phyloP scores from a whole-genome alignment of 805 yeast species.

The Ogataea philodendri region DNA sequence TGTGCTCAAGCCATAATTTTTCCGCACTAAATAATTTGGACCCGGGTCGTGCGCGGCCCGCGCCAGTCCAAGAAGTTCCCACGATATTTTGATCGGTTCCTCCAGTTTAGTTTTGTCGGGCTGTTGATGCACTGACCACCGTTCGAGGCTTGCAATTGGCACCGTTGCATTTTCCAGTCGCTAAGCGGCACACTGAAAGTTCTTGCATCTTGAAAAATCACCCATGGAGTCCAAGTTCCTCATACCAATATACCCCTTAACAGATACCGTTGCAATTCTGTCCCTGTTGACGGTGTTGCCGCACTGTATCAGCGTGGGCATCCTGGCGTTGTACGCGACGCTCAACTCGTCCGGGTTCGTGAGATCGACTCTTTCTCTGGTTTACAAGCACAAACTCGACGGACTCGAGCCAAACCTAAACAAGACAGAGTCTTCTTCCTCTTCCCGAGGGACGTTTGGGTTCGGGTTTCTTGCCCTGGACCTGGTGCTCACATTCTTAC shows the following conservation, averaged over 20 bases:
- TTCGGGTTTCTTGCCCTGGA: conserved; percentile 21
- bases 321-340: conserved; percentile 22
- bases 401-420: conserved; percentile 16
- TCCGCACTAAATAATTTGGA: conserved; percentile 2
- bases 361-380: conserved; percentile 28
- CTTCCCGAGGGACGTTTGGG: conserved; percentile 6
- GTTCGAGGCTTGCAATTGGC: conserved; percentile 1
- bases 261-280: conserved; percentile 31
- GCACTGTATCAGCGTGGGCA: conserved; percentile 26
- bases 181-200: conserved; percentile 38
- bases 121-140: conserved; percentile 7
- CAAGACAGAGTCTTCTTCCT: not conserved
- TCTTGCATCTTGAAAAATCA: conserved; percentile 45
- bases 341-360: conserved; percentile 29
- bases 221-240: conserved; percentile 42
- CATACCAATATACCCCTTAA: conserved; percentile 26
- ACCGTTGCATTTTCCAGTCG: conserved; percentile 1
- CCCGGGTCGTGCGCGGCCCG: conserved; percentile 6
- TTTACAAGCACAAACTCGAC: conserved; percentile 27
- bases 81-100: too few relatives aligned
- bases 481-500: conserved; percentile 16
- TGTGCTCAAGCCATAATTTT: too few relatives aligned
- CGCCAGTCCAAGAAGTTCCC: not conserved
- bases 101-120: too few relatives aligned
- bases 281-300: conserved; percentile 30